Evolutionary conservation across 2,329 filamentous ascomycete genomes (phyloP), one percentile per base, ranked within the genome.

Genomic region (Teratosphaeria epicoccoides): DNA sequence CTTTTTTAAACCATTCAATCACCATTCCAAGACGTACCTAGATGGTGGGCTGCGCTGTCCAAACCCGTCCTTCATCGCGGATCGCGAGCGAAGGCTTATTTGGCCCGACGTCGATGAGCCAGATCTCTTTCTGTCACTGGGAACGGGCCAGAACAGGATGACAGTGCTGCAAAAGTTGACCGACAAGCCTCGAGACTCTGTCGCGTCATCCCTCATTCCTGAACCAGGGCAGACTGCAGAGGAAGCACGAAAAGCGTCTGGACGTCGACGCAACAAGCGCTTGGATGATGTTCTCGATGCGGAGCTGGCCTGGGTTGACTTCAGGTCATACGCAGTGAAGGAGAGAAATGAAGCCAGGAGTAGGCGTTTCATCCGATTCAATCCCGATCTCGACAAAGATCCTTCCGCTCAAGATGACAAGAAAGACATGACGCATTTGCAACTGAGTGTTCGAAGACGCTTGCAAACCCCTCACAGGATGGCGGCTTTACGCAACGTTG

Each of bases 1-100:
- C 1, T 75, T 72, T 54, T 79, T 79, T 63, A 74, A 75, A 54
- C 71, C 74, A 6, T 78, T 77, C 63, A 64, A 69, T n/a, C 59
- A 57, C 44, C 73, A 79, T 50, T 66, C 69, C 4, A 67, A 69
- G 3, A 73, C 74, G 0, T 80, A 77, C 54, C 63, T 74, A 0
- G 76, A 79, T 51, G 76, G 75, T 2, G 74, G 70, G 2, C 62
- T 77, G 0, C 70, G 71, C 10, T 71, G 74, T 61, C 74, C 75
- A 53, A 79, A 79, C 43, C 77, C 76, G 2, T 70, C 76, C 22
- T 63, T 66, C 5, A 68, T 79, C 54, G 76, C 77, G 2, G 72
- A 78, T 48, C 63, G 70, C 46, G 76, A 78, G 44, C 55, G 64
- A 23, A 60, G 57, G 17, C 57, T 68, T 3, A 63, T 68, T 17